Evolutionary conservation across 139 green algal genomes (phyloP).

Genomic region (Haematococcus lacustris): DNA sequence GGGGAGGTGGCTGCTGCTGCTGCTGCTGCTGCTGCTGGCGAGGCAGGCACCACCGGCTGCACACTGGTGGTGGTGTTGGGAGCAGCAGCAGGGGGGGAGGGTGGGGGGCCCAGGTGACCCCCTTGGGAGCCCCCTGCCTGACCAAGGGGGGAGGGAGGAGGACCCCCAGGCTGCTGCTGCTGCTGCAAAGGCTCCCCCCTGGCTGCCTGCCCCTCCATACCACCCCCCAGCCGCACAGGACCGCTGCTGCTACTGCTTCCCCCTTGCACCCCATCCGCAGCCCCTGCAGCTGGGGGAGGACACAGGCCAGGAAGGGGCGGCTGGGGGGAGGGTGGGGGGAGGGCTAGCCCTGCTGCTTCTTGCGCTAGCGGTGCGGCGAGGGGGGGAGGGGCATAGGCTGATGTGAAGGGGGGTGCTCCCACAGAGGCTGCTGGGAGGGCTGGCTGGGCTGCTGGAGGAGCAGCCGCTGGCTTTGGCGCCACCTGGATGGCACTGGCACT

Average conservation of each 20-base stretch:
- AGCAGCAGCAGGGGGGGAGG: no score
- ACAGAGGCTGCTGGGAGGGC: no score
- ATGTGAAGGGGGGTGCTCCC: no score
- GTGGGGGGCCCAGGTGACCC: no score
- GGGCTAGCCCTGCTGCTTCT: not conserved
- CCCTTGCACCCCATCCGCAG: no score
- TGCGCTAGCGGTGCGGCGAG: slow-evolving; percentile 3
- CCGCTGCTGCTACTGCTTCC: not conserved
- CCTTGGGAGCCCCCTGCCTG: no score
- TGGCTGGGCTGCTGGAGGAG: not conserved
- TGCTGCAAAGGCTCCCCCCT: not conserved
- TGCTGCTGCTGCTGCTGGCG: slow-evolving; percentile 11
- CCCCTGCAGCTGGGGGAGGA: not conserved
- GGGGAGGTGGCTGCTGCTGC: not conserved
- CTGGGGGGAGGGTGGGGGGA: not conserved
- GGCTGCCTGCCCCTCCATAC: not conserved
- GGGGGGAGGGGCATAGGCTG: no score
- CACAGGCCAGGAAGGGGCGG: not conserved
- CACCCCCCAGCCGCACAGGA: not conserved
- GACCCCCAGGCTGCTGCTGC: slow-evolving; percentile 9
- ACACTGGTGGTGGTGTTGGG: no score
- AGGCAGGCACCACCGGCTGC: slow-evolving; percentile 11
- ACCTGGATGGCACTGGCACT: no score
- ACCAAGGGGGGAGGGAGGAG: no score
- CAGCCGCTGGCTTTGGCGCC: slow-evolving; percentile 1